These are phyloP conservation scores for Aspergillus panamensis DNA, from an alignment of 495 filamentous ascomycete species.

Conservation along the genomic window DNA sequence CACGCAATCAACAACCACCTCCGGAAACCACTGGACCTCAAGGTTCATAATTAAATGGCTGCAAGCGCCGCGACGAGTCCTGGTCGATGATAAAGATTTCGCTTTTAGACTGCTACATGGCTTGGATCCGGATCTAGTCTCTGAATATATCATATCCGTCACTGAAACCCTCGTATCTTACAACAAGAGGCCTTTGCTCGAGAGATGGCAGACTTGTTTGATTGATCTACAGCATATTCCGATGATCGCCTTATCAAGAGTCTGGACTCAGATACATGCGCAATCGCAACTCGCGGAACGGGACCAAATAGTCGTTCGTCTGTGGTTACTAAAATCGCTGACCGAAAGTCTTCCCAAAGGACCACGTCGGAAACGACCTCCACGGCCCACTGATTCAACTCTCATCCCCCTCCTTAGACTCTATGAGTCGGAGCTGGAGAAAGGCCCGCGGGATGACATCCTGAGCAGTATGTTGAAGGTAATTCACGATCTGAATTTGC, in stretches of 20 bases:
- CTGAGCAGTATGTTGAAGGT: slow-evolving; percentile 29
- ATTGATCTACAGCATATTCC: slow-evolving; percentile 19
- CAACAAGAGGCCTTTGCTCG: slow-evolving; percentile 21
- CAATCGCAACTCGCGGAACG: slow-evolving; percentile 3
- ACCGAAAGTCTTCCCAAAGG: slow-evolving; percentile 23
- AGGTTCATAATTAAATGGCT: slow-evolving; percentile 32
- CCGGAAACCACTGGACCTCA: slow-evolving; percentile 24
- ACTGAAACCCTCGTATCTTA: slow-evolving; percentile 32
- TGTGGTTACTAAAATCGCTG: slow-evolving; percentile 38
- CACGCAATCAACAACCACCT: slow-evolving; percentile 21
- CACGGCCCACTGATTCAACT: slow-evolving; percentile 24
- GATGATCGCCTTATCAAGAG: slow-evolving; percentile 23
- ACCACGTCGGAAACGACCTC: slow-evolving; percentile 22
- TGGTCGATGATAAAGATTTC: slow-evolving; percentile 11
- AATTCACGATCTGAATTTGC: slow-evolving; percentile 34
- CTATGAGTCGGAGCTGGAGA: slow-evolving; percentile 23
- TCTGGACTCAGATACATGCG: slow-evolving; percentile 27
- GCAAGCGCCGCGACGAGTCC: slow-evolving; percentile 10
- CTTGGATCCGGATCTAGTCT: slow-evolving; percentile 26
- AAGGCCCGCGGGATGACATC: slow-evolving; percentile 20
- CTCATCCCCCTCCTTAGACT: slow-evolving; percentile 30
- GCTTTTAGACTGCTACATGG: slow-evolving; percentile 21
- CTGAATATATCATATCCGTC: slow-evolving; percentile 30
- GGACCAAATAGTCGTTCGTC: slow-evolving; percentile 33
- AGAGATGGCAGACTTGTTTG: slow-evolving; percentile 36